Evolutionary conservation across 2,329 filamentous ascomycete species (phyloP).

Genomic region (Fusarium abutilonis): DNA sequence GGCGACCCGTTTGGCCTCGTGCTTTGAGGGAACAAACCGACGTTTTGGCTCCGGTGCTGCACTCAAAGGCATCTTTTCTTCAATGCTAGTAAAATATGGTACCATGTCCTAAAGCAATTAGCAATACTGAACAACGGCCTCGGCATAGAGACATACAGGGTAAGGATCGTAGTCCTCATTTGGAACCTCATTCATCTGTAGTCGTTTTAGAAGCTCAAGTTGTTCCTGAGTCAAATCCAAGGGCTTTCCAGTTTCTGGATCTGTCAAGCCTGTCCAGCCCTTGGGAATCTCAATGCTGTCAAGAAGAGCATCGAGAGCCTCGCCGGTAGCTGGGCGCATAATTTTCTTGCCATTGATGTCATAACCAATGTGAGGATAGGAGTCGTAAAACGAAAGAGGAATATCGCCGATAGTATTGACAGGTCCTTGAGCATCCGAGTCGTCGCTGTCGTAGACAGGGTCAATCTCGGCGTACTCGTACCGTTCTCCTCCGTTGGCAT

Average conservation of each 20-base stretch:
- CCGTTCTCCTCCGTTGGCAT: constrained; percentile 89
- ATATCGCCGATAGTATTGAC: constrained; percentile 96
- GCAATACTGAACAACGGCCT: not conserved
- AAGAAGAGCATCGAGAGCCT: constrained; percentile 90
- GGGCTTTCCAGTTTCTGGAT: constrained; percentile 92
- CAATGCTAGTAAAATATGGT: constrained; percentile 90
- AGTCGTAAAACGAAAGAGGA: constrained; percentile 93
- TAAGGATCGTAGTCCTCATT: constrained; percentile 94
- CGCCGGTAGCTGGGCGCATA: constrained; percentile 91
- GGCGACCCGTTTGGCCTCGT: constrained; percentile 95
- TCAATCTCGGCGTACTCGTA: constrained; percentile 96
- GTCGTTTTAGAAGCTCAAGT: constrained; percentile 84
- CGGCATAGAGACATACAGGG: constrained; percentile 64
- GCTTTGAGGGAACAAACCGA: constrained; percentile 94
- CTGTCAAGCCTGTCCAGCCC: constrained; percentile 95
- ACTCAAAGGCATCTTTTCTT: constrained; percentile 94
- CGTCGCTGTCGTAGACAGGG: constrained; percentile 94
- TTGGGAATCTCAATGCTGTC: constrained; percentile 97
- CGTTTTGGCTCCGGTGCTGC: constrained; percentile 95
- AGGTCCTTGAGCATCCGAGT: constrained; percentile 81
- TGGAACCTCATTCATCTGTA: constrained; percentile 88
- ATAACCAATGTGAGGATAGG: constrained; percentile 97
- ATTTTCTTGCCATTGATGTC: constrained; percentile 99
- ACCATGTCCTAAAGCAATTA: constrained; percentile 72
- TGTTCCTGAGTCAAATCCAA: constrained; percentile 88